Evolutionary conservation across 2,329 filamentous ascomycete species (phyloP).

Genomic region (Allantophomopsis lycopodina): DNA sequence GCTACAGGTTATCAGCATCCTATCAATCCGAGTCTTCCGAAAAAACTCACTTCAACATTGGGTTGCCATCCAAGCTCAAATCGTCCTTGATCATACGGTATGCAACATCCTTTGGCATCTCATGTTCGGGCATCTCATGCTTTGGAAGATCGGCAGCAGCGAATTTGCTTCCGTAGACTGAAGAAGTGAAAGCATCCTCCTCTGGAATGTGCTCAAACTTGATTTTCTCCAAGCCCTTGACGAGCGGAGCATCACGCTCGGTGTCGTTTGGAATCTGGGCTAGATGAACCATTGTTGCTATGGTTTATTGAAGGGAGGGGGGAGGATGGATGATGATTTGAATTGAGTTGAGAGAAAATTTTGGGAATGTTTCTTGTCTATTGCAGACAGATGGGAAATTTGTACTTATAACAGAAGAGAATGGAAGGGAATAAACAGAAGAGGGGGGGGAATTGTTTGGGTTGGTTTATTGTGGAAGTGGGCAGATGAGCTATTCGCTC

Average conservation of each 20-base stretch:
- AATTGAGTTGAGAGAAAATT: too few relatives aligned
- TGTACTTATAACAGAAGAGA: too few relatives aligned
- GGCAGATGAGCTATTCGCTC: too few relatives aligned
- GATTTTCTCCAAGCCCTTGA: conserved; percentile 30
- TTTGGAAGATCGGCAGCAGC: conserved; percentile 69
- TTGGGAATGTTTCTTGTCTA: too few relatives aligned
- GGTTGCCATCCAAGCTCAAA: conserved; percentile 80
- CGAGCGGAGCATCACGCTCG: conserved; percentile 9
- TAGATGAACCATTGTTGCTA: conserved; percentile 31
- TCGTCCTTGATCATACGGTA: conserved; percentile 97
- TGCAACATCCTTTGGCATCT: conserved; percentile 89
- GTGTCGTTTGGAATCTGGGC: conserved; percentile 21
- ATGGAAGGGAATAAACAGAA: too few relatives aligned
- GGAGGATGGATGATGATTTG: too few relatives aligned
- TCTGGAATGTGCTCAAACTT: conserved; percentile 18
- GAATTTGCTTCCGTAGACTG: conserved; percentile 76
- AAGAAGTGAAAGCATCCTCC: conserved; percentile 15
- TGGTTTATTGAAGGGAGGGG: neutral
- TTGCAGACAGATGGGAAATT: too few relatives aligned
- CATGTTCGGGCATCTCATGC: conserved; percentile 73
- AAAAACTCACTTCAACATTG: conserved; percentile 60
- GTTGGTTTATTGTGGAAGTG: too few relatives aligned
- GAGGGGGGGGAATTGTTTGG: too few relatives aligned
- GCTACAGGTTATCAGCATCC: conserved; percentile 28
- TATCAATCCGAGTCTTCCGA: neutral